Evolutionary conservation across 2,329 filamentous ascomycete species (phyloP), one percentile per base, ranked within the genome.

Genomic region (Chaetomium globosum): DNA sequence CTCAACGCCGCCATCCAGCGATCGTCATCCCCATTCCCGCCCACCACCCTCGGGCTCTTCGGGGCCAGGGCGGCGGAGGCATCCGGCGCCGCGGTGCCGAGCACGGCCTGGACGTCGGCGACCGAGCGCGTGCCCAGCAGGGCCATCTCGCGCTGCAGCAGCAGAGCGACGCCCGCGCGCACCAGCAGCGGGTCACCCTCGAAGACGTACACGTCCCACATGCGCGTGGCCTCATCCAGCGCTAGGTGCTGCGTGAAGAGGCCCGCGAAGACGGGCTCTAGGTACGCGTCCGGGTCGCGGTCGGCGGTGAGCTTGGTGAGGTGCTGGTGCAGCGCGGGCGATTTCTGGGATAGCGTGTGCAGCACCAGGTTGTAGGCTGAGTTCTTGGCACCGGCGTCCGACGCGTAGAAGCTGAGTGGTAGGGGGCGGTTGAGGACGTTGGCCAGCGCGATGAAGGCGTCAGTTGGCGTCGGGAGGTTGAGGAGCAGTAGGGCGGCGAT

Each of bases 171-270:
- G 0, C 86, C 89, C 1, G 89, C 89, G 0, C 90, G 81, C 7
- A 94, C 84, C 0, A 93, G 79, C 1, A 91, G 81, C 1, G 85
- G 81, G 69, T 96, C 92, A 30, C 91, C 90, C 73, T 96, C 92
- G 69, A 96, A 92, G 3, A 91, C 87, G 70, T 91, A 92, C 0
- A 94, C 86, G 69, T 96, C 92, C 90, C 90, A 94, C 13, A 95
- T 77, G 2, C 92, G 80, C 1, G 87, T 85, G 4, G 87, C 89
- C 70, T 90, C 85, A 71, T 93, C 91, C 19, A 93, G 81, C 8
- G 84, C 83, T 4, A 92, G 77, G 48, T 84, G 80, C 19, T 78
- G 76, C 0, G 89, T 89, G 74, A 92, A 91, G 6, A 92, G 78
- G 19, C 81, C 81, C 6, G 83, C 83, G 71, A 92, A 90, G 59